Base-by-base conservation (phyloP, 768 basidiomycete genomes). In the Fibroporia radiculosa region DNA sequence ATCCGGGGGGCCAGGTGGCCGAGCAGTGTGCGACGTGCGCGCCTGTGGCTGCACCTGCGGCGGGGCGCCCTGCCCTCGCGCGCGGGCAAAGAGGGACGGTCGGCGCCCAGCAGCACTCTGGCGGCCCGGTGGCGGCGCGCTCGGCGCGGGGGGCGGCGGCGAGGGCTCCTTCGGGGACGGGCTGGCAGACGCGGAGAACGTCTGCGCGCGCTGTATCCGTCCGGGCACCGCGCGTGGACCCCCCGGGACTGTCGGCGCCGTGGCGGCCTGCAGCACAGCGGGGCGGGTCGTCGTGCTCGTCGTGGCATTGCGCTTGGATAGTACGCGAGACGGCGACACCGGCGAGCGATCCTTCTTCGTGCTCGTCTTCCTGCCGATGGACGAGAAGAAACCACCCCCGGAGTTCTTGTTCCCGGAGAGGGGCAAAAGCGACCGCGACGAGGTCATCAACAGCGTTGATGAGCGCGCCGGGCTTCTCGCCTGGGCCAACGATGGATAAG, bases 351-450 rank as follows among this genome's bases (percentile, higher is more conserved):
- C 70, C 60, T 60, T 66, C 61, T 64, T 72, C 26, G 72, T 50
- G 56, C 86, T 88, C 18, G 77, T 69, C 58, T 80, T 87, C 20
- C 86, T 72, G 11, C 84, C 82, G 13, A 90, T 71, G 0, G 84
- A 80, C 3, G 86, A 69, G 57, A 90, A 84, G 64, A 89, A 88
- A 28, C 72, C 75, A 8, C 51, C 49, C 0, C 75, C 73, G n/a
- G 63, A 54, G 6, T 73, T 66, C 49, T 72, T 79, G 36, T 56
- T 69, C 61, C 16, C 48, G 6, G 43, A 51, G 26, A 59, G 42
- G 1, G 57, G 49, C 12, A 60, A 38, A 25, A 60, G 51, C 4
- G 42, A 37, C 12, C 60, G 56, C 5, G 51, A 46, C 1, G 75
- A 67, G 5, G 77, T 71, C 3, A 62, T 54, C 46, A 64, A 56